phyloP scores from a whole-genome alignment of 352 stramenopile genomes.

The Phytophthora tentaculata region DNA sequence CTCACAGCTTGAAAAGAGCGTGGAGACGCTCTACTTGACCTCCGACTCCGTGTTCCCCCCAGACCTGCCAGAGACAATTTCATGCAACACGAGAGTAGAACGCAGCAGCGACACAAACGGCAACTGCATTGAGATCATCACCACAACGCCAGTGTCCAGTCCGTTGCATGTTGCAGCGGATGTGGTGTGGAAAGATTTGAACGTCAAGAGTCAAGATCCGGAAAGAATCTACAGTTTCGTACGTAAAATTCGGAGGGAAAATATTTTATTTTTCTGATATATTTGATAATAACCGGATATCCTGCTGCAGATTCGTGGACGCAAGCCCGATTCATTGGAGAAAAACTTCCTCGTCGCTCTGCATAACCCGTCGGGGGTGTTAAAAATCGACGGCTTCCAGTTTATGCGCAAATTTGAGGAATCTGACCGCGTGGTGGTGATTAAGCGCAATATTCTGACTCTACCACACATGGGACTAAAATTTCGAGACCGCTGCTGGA shows the following conservation, averaged over 20 bases:
- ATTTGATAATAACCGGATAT: neutral
- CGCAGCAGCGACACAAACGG: constrained; percentile 27
- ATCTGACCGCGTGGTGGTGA: constrained; percentile 35
- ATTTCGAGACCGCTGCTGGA: constrained; percentile 42
- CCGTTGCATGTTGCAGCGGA: constrained; percentile 20
- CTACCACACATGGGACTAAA: constrained; percentile 35
- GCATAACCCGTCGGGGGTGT: constrained; percentile 33
- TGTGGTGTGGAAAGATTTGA: constrained; percentile 42
- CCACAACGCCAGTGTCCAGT: constrained; percentile 36
- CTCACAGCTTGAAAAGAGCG: constrained; percentile 37
- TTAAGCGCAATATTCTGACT: constrained; percentile 37
- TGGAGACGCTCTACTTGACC: constrained; percentile 35
- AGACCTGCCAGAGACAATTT: constrained; percentile 32
- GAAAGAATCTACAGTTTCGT: constrained; percentile 47
- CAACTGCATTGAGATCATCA: constrained; percentile 39
- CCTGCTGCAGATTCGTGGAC: constrained; percentile 30
- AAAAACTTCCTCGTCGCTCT: constrained; percentile 47
- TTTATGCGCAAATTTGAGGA: constrained; percentile 47
- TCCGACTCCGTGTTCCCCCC: constrained; percentile 40
- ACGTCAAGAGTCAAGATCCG: constrained; percentile 37
- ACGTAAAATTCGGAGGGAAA: constrained; percentile 7
- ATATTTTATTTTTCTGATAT: neutral
- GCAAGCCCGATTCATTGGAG: constrained; percentile 39
- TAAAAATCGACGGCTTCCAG: constrained; percentile 39
- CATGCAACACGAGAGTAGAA: constrained; percentile 37